Percentiles rank a stretch among this genome's conserved stretches.
Conservation (phyloP, 192 early-diverging fungal species). For the Pilobolus umbonatus region DNA sequence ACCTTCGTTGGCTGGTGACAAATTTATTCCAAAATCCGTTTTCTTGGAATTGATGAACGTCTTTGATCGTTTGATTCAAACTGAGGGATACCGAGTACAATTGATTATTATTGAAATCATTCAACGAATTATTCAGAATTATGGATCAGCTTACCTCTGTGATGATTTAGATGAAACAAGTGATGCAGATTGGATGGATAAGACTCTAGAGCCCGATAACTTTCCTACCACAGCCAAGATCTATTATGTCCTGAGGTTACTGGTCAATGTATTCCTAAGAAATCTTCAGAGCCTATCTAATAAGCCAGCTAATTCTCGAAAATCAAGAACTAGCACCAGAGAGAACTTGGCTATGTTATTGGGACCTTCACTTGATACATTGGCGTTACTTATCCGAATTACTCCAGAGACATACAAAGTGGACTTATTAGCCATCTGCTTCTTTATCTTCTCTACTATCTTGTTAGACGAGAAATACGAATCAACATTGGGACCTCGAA, state of each 20-base stretch:
- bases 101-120: slow-evolving; percentile 47
- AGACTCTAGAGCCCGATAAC: slow-evolving; percentile 24
- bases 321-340: slow-evolving; percentile 4
- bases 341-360: slow-evolving; percentile 25
- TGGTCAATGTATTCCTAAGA: slow-evolving; percentile 42
- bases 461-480: slow-evolving; percentile 41
- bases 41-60: slow-evolving; percentile 68
- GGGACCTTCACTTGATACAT: slow-evolving; percentile 36
- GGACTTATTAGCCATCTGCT: slow-evolving; percentile 45
- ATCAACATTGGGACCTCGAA: slow-evolving; percentile 36
- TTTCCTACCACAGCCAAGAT: slow-evolving; percentile 37
- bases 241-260: slow-evolving; percentile 37
- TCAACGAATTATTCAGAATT: slow-evolving; percentile 41
- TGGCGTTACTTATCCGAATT: slow-evolving; percentile 39
- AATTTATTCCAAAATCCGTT: slow-evolving; percentile 42
- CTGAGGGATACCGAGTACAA: slow-evolving; percentile 59
- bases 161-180: slow-evolving; percentile 32
- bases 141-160: slow-evolving; percentile 30
- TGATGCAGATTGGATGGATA: slow-evolving; percentile 21
- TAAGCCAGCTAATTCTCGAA: slow-evolving; percentile 9
- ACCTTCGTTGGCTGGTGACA: slow-evolving; percentile 30
- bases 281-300: slow-evolving; percentile 36
- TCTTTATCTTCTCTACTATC: slow-evolving; percentile 43
- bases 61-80: slow-evolving; percentile 67
- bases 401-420: slow-evolving; percentile 41